Evolutionary conservation across 202 grass and related monocot genomes (phyloP), one percentile per base, ranked within the genome.

Genomic region (Brachypodium distachyon): DNA sequence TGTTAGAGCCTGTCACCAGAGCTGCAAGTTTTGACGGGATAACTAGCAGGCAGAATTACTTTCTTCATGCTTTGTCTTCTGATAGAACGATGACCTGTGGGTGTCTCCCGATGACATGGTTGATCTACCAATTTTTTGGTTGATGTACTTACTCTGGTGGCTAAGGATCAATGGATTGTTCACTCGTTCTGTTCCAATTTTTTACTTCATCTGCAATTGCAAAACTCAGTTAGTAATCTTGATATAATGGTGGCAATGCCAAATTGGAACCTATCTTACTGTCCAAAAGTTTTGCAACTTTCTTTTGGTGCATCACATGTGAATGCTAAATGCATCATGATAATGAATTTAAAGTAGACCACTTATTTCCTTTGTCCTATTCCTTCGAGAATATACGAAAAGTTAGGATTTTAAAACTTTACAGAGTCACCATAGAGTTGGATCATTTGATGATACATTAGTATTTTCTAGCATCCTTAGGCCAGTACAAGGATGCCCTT

Each of bases 351-450:
- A 46, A 40, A 74, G 70, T 47, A 62, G 73, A 77, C 29, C 32
- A 60, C 47, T 64, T 77, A 66, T 82, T 73, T 81, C 31, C 47
- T 64, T 61, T 42, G 25, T 56, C 32, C 62, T 56, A 74, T 71
- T 86, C 46, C 52, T 79, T 58, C 46, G 47, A 75, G 74, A 83
- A 83, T 83, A 86, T 71, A 68, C 54, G 74, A 53, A 74, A 82
- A 78, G 52, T 73, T 37, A 21, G n/a, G 25, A 17, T 32, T 74
- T 90, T 54, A n/a, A 86, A 57, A 71, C 77, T 84, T 75, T 79
- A 65, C 18, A 65, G 67, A 78, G 22, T 53, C 70, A 82, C 82
- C 87, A 70, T 86, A 74, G 48, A 40, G 47, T 69, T 73, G 46
- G 18, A 73, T 78, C 67, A 78, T 82, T 73, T 78, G 52, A 67